phyloP scores from a whole-genome alignment of 768 basidiomycete species.

The Tricholoma saponaceum region DNA sequence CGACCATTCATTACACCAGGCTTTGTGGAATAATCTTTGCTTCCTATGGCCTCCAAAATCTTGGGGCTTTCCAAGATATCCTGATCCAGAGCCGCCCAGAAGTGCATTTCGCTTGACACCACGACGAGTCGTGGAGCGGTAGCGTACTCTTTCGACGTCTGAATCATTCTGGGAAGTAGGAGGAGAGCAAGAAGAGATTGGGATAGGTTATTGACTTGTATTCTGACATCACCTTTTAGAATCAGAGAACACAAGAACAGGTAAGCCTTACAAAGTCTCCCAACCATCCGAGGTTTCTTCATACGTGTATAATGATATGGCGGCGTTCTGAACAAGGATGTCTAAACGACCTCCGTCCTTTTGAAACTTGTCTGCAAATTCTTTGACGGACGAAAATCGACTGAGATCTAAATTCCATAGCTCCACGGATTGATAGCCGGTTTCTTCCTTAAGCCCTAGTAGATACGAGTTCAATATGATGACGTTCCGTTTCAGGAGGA shows the following conservation, averaged over 20 bases:
- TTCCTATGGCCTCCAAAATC: conserved; percentile 28
- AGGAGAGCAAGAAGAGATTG: conserved; percentile 35
- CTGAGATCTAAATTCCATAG: conserved; percentile 38
- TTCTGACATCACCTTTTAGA: conserved; percentile 20
- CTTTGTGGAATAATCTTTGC: conserved; percentile 22
- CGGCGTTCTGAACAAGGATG: conserved; percentile 45
- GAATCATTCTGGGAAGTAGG: conserved; percentile 38
- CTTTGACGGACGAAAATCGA: conserved; percentile 35
- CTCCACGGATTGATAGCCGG: conserved; percentile 30
- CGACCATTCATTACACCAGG: conserved; percentile 14
- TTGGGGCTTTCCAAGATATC: conserved; percentile 20
- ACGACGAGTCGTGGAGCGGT: conserved; percentile 35
- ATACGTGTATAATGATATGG: conserved; percentile 8
- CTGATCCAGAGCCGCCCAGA: conserved; percentile 20
- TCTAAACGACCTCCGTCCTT: conserved; percentile 33
- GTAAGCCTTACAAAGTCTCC: conserved; percentile 35
- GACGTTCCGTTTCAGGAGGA: background rate
- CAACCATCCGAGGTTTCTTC: conserved; percentile 37
- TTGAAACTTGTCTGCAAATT: conserved; percentile 31
- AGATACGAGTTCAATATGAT: background rate
- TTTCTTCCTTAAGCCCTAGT: conserved; percentile 28
- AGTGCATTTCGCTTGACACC: conserved; percentile 40
- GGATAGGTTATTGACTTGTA: conserved; percentile 46
- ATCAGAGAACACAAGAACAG: background rate
- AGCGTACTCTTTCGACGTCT: conserved; percentile 28